Evolutionary conservation across 2,329 filamentous ascomycete genomes (phyloP).

Genomic region (Fusarium gaditjirri): DNA sequence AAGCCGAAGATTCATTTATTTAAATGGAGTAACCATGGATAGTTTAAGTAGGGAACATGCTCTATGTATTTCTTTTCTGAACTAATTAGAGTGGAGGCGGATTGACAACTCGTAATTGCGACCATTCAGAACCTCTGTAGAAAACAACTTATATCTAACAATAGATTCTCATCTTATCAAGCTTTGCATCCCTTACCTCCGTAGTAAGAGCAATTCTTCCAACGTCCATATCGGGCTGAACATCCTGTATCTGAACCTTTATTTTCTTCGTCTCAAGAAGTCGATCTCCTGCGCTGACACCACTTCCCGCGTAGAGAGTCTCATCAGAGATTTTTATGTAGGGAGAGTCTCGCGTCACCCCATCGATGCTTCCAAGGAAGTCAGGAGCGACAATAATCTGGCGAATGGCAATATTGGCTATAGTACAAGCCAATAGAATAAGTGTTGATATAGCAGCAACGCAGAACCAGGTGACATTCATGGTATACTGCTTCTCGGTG

Average conservation of each 20-base stretch:
- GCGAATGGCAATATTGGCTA: not conserved
- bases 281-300: not conserved
- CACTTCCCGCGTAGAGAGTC: not conserved
- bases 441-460: not conserved
- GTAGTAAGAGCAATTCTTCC: not conserved
- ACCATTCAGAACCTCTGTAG: no score
- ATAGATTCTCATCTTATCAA: not conserved
- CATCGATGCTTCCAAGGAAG: not conserved
- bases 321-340: not conserved
- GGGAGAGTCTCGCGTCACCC: not conserved
- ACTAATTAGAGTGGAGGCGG: not conserved
- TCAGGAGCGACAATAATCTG: not conserved
- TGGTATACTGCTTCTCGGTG: not conserved
- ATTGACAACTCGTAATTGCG: no score
- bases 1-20: not conserved
- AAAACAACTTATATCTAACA: not conserved
- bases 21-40: not conserved
- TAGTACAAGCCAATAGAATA: not conserved
- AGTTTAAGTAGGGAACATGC: not conserved
- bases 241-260: not conserved
- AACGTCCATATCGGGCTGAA: not conserved
- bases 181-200: not conserved
- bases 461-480: not conserved
- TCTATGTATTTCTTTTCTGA: not conserved
- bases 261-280: not conserved